Base-by-base conservation (phyloP, 768 basidiomycete genomes). In the Tylopilus rubrobrunneus region DNA sequence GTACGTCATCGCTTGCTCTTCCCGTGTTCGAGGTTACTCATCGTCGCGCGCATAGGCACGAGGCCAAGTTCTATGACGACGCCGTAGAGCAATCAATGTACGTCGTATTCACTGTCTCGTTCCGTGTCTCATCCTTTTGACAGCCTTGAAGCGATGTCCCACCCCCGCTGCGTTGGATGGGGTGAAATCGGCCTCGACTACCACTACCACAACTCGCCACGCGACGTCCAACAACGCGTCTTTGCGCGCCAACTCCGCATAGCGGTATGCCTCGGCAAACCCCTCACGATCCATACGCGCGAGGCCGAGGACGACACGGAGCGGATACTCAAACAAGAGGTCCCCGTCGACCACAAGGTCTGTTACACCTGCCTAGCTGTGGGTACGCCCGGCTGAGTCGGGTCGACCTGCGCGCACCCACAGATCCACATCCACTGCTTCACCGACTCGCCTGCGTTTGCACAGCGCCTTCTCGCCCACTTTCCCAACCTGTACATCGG, bases 121-220 rank as follows among this genome's bases (percentile, higher is more conserved):
- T n/a, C n/a, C n/a, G n/a, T n/a, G n/a, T n/a, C n/a, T n/a, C n/a
- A n/a, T n/a, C 17, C 15, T 2, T 19, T 21, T 8, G 7, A 40
- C 41, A 90, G 87, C 28, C 55, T 89, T 47, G 82, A 84, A 63
- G 89, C 89, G 2, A 88, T 91, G 82, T 43, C 74, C 0, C 90
- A 92, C 60, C 87, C 89, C 1, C 82, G 86, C 11, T 92, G 89
- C 62, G 89, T 93, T 7, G 89, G 89, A 4, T 88, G 87, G 85
- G 92, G 92, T 1, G 92, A 95, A 63, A 92, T 92, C 52, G 90
- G 92, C 0, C 78, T 91, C 12, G 91, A 93, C 56, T 92, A 89
- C 60, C 88, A 92, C 66, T 90, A 92, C 67, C 82, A 89, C 68
- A 78, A 83, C 56, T 88, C 89, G 0, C 87, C 89, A 0, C 81